phyloP scores from a whole-genome alignment of 1,139 yeast genomes.

The Debaryomyces sp. region DNA sequence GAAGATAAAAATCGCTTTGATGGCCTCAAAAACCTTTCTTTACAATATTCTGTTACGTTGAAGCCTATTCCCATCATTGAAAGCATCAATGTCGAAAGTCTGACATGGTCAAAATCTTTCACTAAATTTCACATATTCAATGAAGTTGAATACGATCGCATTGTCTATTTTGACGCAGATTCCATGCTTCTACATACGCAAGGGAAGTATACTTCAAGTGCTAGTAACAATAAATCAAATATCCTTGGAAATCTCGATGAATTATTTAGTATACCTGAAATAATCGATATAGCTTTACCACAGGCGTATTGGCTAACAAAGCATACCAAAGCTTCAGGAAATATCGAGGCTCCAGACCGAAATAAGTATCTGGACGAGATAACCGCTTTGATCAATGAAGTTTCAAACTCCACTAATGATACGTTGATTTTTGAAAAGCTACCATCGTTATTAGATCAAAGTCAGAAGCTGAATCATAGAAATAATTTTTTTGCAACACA shows the following conservation, averaged over 20 bases:
- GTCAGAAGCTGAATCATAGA: slow-evolving; percentile 33
- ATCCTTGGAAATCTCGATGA: slow-evolving; percentile 31
- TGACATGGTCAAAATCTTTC: slow-evolving; percentile 53
- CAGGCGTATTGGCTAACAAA: slow-evolving; percentile 42
- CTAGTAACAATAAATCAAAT: background rate
- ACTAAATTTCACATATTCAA: slow-evolving; percentile 58
- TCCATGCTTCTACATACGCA: slow-evolving; percentile 28
- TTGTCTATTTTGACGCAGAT: slow-evolving; percentile 48
- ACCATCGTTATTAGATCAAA: slow-evolving; percentile 26
- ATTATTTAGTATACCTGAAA: slow-evolving; percentile 29
- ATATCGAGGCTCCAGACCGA: slow-evolving; percentile 19
- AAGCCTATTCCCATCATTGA: slow-evolving; percentile 22
- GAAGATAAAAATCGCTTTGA: slow-evolving; percentile 9
- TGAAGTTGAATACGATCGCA: slow-evolving; percentile 44
- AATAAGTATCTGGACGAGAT: slow-evolving; percentile 14
- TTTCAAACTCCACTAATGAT: slow-evolving; percentile 8
- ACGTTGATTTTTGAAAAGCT: slow-evolving; percentile 13
- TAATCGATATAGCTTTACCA: slow-evolving; percentile 35
- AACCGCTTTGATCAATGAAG: slow-evolving; percentile 15
- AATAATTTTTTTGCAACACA: slow-evolving; percentile 43
- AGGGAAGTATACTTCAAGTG: slow-evolving; percentile 9
- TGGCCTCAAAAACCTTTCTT: slow-evolving; percentile 6
- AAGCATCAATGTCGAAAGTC: slow-evolving; percentile 18
- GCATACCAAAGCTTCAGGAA: slow-evolving; percentile 15
- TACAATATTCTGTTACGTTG: slow-evolving; percentile 21